These are phyloP conservation scores for Butyriboletus loyo DNA, from an alignment of 768 basidiomycete species.

Conservation along the genomic window DNA sequence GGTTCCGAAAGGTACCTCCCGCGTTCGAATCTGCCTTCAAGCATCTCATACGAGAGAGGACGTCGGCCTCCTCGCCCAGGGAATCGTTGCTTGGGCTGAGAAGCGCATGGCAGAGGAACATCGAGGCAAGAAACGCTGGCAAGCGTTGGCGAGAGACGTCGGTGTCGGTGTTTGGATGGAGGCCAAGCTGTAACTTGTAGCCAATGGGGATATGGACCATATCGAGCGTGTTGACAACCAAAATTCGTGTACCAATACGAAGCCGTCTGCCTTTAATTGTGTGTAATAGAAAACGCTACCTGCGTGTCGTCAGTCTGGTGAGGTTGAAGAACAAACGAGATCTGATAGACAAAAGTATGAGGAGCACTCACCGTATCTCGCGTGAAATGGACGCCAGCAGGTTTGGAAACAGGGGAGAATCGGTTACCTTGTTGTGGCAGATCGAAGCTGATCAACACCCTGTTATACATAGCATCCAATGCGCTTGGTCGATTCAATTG, in stretches of 20 bases:
- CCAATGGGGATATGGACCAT: too few species aligned
- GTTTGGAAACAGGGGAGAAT: neutral
- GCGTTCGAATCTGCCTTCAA: conserved; percentile 87
- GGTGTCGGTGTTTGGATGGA: conserved; percentile 30
- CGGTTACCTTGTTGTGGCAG: neutral
- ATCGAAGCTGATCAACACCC: neutral
- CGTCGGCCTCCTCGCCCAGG: conserved; percentile 53
- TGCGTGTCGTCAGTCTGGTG: neutral
- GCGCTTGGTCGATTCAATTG: neutral
- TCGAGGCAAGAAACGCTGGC: conserved; percentile 6
- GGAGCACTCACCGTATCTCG: neutral
- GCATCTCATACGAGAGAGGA: conserved; percentile 67
- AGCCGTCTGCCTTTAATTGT: neutral
- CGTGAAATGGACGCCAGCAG: neutral
- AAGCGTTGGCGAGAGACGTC: conserved; percentile 5
- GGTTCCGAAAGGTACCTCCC: conserved; percentile 80
- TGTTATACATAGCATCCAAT: neutral
- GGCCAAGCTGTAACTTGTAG: conserved; percentile 25
- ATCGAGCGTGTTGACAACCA: neutral
- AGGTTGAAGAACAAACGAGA: too few species aligned
- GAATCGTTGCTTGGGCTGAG: conserved; percentile 42
- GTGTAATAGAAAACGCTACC: neutral
- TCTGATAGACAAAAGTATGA: too few species aligned
- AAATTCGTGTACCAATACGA: neutral
- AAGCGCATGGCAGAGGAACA: conserved; percentile 8